Percentiles rank a stretch among this genome's conserved stretches.
These are phyloP conservation scores for Teunomyces atbi DNA, from an alignment of 805 yeast genomes.

Conservation along the genomic window DNA sequence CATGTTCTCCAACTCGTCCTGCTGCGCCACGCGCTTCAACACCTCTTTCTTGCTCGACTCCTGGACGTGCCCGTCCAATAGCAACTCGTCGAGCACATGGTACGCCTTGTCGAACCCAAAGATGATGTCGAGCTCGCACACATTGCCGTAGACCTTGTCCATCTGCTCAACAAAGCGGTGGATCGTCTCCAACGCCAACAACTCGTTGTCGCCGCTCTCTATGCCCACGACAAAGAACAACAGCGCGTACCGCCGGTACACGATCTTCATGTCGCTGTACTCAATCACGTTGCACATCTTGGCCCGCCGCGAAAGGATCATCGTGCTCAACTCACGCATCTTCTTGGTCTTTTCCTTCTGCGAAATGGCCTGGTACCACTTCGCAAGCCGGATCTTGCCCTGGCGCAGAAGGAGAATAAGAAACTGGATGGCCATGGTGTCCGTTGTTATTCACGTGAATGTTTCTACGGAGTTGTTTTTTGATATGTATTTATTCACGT, in stretches of 20 bases:
- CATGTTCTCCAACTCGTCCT: constrained; percentile 81
- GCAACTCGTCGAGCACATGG: constrained; percentile 83
- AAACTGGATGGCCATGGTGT: constrained; percentile 71
- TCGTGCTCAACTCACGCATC: constrained; percentile 80
- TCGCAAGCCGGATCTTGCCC: constrained; percentile 89
- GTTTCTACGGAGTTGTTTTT: not conserved
- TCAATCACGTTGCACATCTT: constrained; percentile 96
- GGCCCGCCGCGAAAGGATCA: constrained; percentile 79
- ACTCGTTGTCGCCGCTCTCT: constrained; percentile 80
- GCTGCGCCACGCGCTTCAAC: constrained; percentile 70
- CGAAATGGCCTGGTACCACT: constrained; percentile 87
- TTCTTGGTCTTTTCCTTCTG: constrained; percentile 84
- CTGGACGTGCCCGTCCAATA: constrained; percentile 83
- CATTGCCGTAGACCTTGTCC: constrained; percentile 95
- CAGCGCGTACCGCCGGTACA: constrained; percentile 91
- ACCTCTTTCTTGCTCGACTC: constrained; percentile 84
- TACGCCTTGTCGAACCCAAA: constrained; percentile 95
- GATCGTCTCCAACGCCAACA: constrained; percentile 78
- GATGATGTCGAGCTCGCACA: constrained; percentile 93
- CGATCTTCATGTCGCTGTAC: constrained; percentile 78
- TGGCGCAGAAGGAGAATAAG: constrained; percentile 84
- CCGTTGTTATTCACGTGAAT: not conserved
- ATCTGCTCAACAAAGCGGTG: constrained; percentile 95
- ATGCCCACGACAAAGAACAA: constrained; percentile 87
- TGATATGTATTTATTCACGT: not conserved